Base-by-base conservation (phyloP, 352 stramenopile species). In the Globisporangium parvum region DNA sequence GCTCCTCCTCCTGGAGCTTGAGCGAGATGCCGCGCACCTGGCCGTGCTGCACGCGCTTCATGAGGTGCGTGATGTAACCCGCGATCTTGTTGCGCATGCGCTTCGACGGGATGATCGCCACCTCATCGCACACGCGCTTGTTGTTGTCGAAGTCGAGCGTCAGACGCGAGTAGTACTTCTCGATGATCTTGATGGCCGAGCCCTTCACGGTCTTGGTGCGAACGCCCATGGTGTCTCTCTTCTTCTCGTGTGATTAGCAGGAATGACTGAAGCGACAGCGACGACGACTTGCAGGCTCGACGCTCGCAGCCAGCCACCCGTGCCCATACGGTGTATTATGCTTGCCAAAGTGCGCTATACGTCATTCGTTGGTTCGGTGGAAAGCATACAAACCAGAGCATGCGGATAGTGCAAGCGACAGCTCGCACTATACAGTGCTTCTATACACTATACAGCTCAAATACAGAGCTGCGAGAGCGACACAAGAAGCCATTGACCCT, bases 71-170 rank as follows among this genome's bases (percentile, higher is more conserved):
- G 70, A 98, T 98, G 87, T 99, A 99, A 60, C 97, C 97, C 35
- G 97, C 97, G 70, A 99, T 99, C 91, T 99, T 99, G 91, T 99
- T 99, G 68, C 97, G 92, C 97, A 99, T 99, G 65, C 97, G 95
- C 94, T 99, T 99, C 60, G 96, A 99, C 54, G 97, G 97, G 63
- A 99, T 95, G 75, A 99, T 98, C 51, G 97, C 96, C 59, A 99
- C 97, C 74, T 98, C 93, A 78, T 96, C 88, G 71, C 84, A 95
- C 58, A 96, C 93, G 62, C 94, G 85, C 90, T 99, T 99, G 95
- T 99, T 99, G 57, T 94, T 98, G 85, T 99, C 96, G 85, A 99
- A 99, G 82, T 99, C 98, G 15, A 99, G 78, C 49, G 96, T 99
- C 58, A 99, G 87, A 53, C 96, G 93, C 73, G 96, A 96, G 90